Percentiles rank a stretch among this genome's conserved stretches.
phyloP scores from a whole-genome alignment of 805 yeast species.

The Starmerella ratchasimensis region DNA sequence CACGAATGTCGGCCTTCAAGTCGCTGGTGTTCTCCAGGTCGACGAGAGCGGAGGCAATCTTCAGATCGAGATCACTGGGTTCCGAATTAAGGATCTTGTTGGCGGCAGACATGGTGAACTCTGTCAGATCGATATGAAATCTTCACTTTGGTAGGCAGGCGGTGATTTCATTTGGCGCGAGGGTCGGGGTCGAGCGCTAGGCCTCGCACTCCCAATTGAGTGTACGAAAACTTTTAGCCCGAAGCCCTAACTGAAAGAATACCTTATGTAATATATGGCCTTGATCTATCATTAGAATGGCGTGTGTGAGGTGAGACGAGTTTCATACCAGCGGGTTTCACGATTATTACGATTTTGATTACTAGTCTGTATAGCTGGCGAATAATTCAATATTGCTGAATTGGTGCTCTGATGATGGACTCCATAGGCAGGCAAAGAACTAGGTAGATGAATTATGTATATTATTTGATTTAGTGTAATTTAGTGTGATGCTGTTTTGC shows the following conservation, averaged over 20 bases:
- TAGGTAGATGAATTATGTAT: no score
- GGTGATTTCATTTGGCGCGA: constrained; percentile 1
- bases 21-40: constrained; percentile 92
- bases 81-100: constrained; percentile 87
- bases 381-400: no score
- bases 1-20: constrained; percentile 94
- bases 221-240: constrained; percentile 1
- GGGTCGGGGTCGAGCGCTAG: not conserved
- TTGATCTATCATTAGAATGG: not conserved
- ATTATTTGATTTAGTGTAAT: no score
- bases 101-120: constrained; percentile 75
- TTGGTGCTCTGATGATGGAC: no score
- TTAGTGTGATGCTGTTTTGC: no score
- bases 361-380: no score
- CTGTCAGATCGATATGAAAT: constrained; percentile 15
- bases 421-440: no score
- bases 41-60: constrained; percentile 95
- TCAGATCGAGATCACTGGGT: constrained; percentile 97
- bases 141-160: constrained; percentile 6
- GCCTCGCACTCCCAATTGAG: not conserved
- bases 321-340: no score
- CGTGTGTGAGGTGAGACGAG: no score
- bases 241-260: constrained; percentile 1
- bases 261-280: not conserved
- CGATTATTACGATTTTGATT: no score